Evolutionary conservation across 352 stramenopile species (phyloP), one percentile per base, ranked within the genome.

Genomic region (Pythium brassicae): DNA sequence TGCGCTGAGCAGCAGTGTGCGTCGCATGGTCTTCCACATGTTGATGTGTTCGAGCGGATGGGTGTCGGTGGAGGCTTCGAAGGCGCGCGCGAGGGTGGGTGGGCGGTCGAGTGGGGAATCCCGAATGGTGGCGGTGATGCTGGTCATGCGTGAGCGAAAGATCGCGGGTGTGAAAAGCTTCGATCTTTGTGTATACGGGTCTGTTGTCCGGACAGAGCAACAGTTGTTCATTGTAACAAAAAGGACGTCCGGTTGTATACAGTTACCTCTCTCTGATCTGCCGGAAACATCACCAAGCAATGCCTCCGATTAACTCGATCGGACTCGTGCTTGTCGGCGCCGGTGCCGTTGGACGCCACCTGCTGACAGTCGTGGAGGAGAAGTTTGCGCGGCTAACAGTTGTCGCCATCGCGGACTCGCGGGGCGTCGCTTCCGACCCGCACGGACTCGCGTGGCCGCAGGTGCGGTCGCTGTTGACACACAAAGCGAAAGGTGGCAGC

Each of bases 401-500:
- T 4, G 57, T 72, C 11, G 68, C 68, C 20, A 63, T 75, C 40
- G 64, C 57, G 20, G 68, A 75, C 35, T 75, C 68, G 35, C 51
- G 40, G 9, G 61, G 57, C 23, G 66, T 70, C 25, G 50, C 64
- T 25, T 40, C 23, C 35, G 15, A 15, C 19, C 35, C 3, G 20
- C 12, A n/a, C 20, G n/a, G 12, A 3, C 42, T 49, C 2, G n/a
- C 7, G 35, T 62, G 53, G 45, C 26, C 11, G 6, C 37, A 62
- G 1, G 37, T 50, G 27, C 47, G 23, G n/a, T n/a, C 37, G 9
- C 23, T 56, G 1, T 39, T 56, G 0, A 15, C 22, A 17, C 48
- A 62, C 32, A 62, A 62, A 25, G 55, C 39, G 20, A 51, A 27
- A 7, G 37, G 37, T 1, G 23, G 17, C 10, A 39, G 22, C 7